Base-by-base conservation (phyloP, 495 filamentous ascomycete genomes). In the Oleoguttula mirabilis region DNA sequence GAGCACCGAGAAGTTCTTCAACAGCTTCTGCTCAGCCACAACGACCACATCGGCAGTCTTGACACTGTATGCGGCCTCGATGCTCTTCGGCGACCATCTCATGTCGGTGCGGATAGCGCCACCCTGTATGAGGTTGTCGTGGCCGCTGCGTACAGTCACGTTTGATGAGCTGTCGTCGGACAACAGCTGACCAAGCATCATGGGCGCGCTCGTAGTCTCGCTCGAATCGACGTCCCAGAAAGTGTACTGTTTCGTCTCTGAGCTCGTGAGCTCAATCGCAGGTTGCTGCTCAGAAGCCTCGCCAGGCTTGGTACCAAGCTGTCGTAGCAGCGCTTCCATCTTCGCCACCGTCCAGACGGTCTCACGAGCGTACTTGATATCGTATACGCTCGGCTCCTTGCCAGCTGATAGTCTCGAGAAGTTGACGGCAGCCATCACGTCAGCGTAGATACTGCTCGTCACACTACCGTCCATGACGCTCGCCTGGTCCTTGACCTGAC, bases 221-320 rank as follows among this genome's bases (percentile, higher is more conserved):
- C 85, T 88, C 56, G 75, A 75, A 49, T 93, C 90, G 14, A 81
- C 61, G 58, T 95, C 84, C 90, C 88, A 98, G 70, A 98, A 94
- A 16, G 77, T 75, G 66, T 87, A 98, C 55, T 96, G 82, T 55
- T 83, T 69, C 21, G 80, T 75, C 19, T 65, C 52, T 21, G 34
- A 52, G 46, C 63, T 52, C 10, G 63, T 50, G 16, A 66, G 59
- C 31, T 62, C 43, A 12, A 61, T 36, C 24, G 55, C 42, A 68
- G 68, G 35, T 67, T 61, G 30, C 75, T 66, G 31, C 71, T 74
- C 48, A n/a, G 48, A 34, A 3, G 55, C 69, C 23, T 77, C 69
- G 23, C 67, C 64, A 15, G 73, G 52, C 19, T 32, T 36, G 5
- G 32, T 35, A 17, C 39, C 36, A 3, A 48, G 21, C 19, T 49